phyloP scores from a whole-genome alignment of 2,329 filamentous ascomycete genomes.

The Bertia moriformis region DNA sequence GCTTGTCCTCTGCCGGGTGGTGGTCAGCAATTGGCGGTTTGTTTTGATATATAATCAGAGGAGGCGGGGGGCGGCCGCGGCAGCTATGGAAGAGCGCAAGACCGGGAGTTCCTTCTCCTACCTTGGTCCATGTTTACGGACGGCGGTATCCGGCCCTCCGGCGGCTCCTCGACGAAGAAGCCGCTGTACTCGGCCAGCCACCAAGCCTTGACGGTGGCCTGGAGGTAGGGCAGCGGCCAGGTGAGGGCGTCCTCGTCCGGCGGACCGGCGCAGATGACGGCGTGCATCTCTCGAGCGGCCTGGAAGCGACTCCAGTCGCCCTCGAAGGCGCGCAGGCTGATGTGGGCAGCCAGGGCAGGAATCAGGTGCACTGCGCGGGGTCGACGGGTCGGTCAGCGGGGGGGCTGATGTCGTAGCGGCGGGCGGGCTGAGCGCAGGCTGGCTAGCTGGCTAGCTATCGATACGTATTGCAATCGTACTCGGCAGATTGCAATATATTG shows the following conservation, averaged over 20 bases:
- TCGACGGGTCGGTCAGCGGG: no score
- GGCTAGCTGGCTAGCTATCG: no score
- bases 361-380: slow-evolving; percentile 65
- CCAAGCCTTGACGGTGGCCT: slow-evolving; percentile 65
- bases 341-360: slow-evolving; percentile 63
- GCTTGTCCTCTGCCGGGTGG: slow-evolving; percentile 57
- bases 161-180: slow-evolving; percentile 62
- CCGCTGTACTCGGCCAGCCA: slow-evolving; percentile 92
- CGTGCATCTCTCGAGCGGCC: slow-evolving; percentile 59
- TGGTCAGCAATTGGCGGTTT: slow-evolving; percentile 17
- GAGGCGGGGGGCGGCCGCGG: slow-evolving; percentile 2
- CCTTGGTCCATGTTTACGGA: slow-evolving; percentile 49
- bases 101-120: slow-evolving; percentile 11
- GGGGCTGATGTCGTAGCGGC: slow-evolving; percentile 12
- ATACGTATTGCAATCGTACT: no score
- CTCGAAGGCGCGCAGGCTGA: slow-evolving; percentile 64
- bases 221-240: slow-evolving; percentile 63
- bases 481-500: no score
- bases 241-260: slow-evolving; percentile 40
- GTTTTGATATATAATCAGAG: slow-evolving; percentile 5
- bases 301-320: slow-evolving; percentile 55
- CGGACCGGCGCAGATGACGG: no score
- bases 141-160: slow-evolving; percentile 39
- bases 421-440: neutral
- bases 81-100: no score